phyloP scores from a whole-genome alignment of 371 early-diverging fungal species.

The Lichtheimia ornata region DNA sequence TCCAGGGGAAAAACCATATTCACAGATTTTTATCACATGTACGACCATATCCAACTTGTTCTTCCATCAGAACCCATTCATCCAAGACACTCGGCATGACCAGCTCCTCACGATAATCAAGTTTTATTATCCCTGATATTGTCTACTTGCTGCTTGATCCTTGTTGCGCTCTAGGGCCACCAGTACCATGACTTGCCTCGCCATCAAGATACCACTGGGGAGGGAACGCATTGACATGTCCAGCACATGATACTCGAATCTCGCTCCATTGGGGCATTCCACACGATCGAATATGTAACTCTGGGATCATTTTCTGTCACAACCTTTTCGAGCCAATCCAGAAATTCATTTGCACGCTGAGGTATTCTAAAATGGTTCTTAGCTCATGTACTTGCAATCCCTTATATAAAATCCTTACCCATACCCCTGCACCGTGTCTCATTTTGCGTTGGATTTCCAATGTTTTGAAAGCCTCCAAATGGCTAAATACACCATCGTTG shows the following conservation, averaged over 20 bases:
- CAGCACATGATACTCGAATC: constrained; percentile 27
- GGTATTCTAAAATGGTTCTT: constrained; percentile 33
- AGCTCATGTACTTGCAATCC: background rate
- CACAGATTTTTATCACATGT: no score
- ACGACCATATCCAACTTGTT: no score
- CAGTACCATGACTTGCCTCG: constrained; percentile 35
- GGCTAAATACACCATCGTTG: constrained; percentile 63
- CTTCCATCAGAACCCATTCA: no score
- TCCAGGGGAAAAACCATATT: no score
- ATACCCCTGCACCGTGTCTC: constrained; percentile 54
- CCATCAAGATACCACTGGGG: constrained; percentile 49
- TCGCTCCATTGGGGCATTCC: constrained; percentile 44
- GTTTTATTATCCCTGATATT: no score
- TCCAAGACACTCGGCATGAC: no score
- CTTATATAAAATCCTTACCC: constrained; percentile 49
- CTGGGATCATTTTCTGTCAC: constrained; percentile 44
- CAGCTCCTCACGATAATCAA: no score
- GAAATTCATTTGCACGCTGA: constrained; percentile 44
- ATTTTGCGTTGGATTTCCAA: constrained; percentile 82
- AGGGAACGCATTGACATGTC: constrained; percentile 35
- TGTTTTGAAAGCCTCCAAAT: constrained; percentile 68
- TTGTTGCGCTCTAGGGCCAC: constrained; percentile 31
- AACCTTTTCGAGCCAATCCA: constrained; percentile 39
- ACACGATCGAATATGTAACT: constrained; percentile 42
- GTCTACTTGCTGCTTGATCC: no score